Evolutionary conservation across 495 filamentous ascomycete genomes (phyloP), one percentile per base, ranked within the genome.

Genomic region (Rhypophila decipiens): DNA sequence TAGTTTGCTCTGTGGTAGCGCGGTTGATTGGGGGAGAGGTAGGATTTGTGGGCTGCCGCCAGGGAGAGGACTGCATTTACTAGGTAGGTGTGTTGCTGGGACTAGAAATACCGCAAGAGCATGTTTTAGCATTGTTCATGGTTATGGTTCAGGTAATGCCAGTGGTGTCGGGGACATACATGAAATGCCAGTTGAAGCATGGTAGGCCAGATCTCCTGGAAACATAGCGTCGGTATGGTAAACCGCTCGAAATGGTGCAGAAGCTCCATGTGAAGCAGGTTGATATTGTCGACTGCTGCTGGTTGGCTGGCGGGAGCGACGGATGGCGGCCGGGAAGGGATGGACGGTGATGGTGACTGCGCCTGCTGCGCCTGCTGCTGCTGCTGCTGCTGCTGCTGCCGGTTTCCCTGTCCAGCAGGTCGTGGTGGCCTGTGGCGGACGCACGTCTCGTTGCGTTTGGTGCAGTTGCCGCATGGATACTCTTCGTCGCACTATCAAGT

Each of bases 181-280:
- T 52, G 50, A 18, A 60, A 57, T 20, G 53, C 53, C 4, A 57
- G 47, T 47, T 50, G 53, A 24, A 63, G 46, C 46, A 63, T 55
- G 42, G 40, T 44, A 13, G 54, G 49, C 60, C 60, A 63, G 3
- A 63, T 47, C 15, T 46, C 49, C 43, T 47, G 33, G 36, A 60
- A 63, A 39, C 51, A 39, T 24, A 63, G 50, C 18, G 57, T 60
- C 8, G 47, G 29, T 9, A 58, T 41, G 35, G 50, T 59, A 18
- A 48, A 34, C 13, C 35, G 49, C 41, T 58, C 47, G 41, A 63
- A 63, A 46, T 60, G 57, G 44, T 59, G 55, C 39, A 63, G 51
- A 12, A 63, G 39, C 24, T 63, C 59, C 49, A 63, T 49, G 23
- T 63, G 59, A 13, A 63, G 46, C 7, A 62, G 37, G 24, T 62